Evolutionary conservation across 441 rosid genomes (phyloP).

Genomic region (Erodium moschatum): DNA sequence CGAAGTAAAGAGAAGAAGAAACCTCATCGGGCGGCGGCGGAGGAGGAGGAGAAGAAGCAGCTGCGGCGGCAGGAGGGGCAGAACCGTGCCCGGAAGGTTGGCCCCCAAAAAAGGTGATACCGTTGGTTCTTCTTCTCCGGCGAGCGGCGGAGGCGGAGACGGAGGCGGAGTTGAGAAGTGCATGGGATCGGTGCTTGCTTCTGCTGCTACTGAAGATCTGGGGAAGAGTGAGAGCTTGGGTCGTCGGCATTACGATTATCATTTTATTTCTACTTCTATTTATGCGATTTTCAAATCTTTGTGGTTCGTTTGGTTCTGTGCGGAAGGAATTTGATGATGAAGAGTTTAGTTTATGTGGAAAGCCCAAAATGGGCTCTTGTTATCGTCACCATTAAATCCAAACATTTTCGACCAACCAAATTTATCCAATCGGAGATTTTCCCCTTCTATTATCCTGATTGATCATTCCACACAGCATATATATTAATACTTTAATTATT

Average conservation of each 20-base stretch:
- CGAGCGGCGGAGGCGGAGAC: background rate
- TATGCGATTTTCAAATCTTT: no score
- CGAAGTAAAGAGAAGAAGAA: background rate
- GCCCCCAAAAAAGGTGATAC: no score
- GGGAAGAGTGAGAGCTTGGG: background rate
- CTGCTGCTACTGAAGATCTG: background rate
- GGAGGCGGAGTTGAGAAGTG: background rate
- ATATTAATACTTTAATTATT: no score
- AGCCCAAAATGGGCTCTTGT: background rate
- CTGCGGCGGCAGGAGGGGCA: background rate
- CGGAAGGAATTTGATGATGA: background rate
- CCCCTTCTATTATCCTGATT: background rate
- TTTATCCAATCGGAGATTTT: background rate
- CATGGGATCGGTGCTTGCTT: background rate
- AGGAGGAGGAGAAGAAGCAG: background rate
- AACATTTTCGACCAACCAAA: background rate
- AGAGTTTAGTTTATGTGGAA: background rate
- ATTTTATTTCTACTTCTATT: background rate
- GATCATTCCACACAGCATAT: no score
- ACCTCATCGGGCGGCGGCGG: background rate
- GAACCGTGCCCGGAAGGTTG: background rate
- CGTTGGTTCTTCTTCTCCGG: background rate
- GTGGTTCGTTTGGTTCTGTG: background rate
- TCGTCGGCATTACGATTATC: background rate
- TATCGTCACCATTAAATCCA: background rate